A percentile compares a stretch with the other conserved stretches of the same genome.
Evolutionary conservation across 2,329 filamentous ascomycete genomes (phyloP).

Genomic region (Aspergillus persii): DNA sequence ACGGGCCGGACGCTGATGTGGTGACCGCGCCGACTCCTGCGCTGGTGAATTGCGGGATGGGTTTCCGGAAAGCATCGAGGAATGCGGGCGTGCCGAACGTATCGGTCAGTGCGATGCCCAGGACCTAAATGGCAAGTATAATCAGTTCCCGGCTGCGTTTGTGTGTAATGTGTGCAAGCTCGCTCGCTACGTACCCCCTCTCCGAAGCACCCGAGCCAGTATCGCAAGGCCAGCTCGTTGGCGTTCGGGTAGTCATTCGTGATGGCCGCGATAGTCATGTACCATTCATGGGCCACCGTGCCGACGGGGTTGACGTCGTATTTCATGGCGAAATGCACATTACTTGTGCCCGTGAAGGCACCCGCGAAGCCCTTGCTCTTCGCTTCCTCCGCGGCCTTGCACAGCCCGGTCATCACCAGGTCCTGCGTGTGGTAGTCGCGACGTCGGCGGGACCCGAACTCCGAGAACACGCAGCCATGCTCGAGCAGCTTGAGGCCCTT

Average conservation of each 20-base stretch:
- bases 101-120: slow-evolving; percentile 89
- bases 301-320: slow-evolving; percentile 82
- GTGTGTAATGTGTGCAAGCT: not conserved
- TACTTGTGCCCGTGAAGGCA: slow-evolving; percentile 83
- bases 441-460: slow-evolving; percentile 86
- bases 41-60: slow-evolving; percentile 50
- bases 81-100: slow-evolving; percentile 94
- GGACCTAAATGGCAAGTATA: slow-evolving; percentile 48
- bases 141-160: too few species aligned
- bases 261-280: slow-evolving; percentile 96
- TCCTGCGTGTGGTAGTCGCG: slow-evolving; percentile 95
- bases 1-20: slow-evolving; percentile 40
- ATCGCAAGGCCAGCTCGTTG: slow-evolving; percentile 77
- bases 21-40: slow-evolving; percentile 40
- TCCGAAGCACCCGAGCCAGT: slow-evolving; percentile 92
- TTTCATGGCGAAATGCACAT: slow-evolving; percentile 95
- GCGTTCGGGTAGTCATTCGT: slow-evolving; percentile 80
- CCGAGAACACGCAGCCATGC: slow-evolving; percentile 83
- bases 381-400: slow-evolving; percentile 71
- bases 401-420: slow-evolving; percentile 82
- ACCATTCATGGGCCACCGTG: slow-evolving; percentile 96
- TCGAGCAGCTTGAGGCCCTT: slow-evolving; percentile 79
- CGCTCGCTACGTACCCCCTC: slow-evolving; percentile 55
- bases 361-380: slow-evolving; percentile 64
- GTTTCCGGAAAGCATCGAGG: slow-evolving; percentile 75